Percentiles rank a stretch among this genome's conserved stretches.
Conservation (phyloP, 2,329 filamentous ascomycete species). For the Tolypocladium nubicola region DNA sequence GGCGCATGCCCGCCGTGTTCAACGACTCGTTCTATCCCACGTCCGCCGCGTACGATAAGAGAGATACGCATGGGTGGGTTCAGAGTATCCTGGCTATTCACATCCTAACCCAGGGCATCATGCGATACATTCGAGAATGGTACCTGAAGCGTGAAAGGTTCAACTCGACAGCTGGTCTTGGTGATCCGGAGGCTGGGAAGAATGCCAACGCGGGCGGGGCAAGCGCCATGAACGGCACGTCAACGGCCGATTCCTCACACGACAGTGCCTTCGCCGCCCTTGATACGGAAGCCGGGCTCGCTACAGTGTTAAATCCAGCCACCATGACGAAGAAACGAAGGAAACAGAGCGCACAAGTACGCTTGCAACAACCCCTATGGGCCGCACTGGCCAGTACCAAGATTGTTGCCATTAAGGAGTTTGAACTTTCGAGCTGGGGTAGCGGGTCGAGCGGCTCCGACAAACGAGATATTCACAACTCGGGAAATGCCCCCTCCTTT, state of each 20-base stretch:
- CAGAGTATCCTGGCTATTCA: slow-evolving; percentile 63
- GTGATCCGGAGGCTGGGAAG: slow-evolving; percentile 56
- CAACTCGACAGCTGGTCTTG: slow-evolving; percentile 34
- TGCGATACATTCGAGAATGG: slow-evolving; percentile 61
- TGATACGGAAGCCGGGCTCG: slow-evolving; percentile 34
- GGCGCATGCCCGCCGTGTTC: slow-evolving; percentile 31
- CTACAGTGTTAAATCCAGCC: slow-evolving; percentile 22
- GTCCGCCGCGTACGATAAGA: slow-evolving; percentile 39
- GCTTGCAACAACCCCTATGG: slow-evolving; percentile 87
- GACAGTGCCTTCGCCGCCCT: slow-evolving; percentile 36
- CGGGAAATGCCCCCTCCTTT: slow-evolving; percentile 60
- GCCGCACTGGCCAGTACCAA: slow-evolving; percentile 91
- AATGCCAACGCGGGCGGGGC: slow-evolving; percentile 6
- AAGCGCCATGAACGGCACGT: background rate
- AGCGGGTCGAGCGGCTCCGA: slow-evolving; percentile 51
- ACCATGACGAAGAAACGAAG: slow-evolving; percentile 65
- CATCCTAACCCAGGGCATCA: slow-evolving; percentile 62
- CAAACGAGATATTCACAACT: slow-evolving; percentile 68
- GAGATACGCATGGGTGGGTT: slow-evolving; percentile 53
- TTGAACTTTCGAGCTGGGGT: slow-evolving; percentile 71
- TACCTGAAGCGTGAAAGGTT: slow-evolving; percentile 51
- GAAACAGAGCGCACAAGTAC: slow-evolving; percentile 83
- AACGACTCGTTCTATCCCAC: slow-evolving; percentile 35
- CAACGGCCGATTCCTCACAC: background rate
- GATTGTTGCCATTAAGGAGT: slow-evolving; percentile 89